Percentiles rank a stretch among this genome's conserved stretches.
Evolutionary conservation across 2,329 filamentous ascomycete species (phyloP).

Genomic region (Rugonectria rugulosa): DNA sequence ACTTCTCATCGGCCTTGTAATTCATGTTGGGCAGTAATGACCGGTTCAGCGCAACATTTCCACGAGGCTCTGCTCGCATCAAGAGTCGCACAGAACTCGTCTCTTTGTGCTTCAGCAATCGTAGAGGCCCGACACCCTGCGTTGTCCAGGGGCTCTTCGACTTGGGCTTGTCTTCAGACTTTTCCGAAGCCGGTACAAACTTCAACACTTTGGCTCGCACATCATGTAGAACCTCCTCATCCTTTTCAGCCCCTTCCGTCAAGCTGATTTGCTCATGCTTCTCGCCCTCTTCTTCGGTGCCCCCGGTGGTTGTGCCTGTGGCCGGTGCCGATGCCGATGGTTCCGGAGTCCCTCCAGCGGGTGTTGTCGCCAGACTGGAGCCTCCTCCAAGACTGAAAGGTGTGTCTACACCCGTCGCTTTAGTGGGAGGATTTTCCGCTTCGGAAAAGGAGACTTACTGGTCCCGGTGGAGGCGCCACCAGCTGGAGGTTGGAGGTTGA

Average conservation of each 20-base stretch:
- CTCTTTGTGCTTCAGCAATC: conserved; percentile 76
- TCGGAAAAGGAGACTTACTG: conserved; percentile 53
- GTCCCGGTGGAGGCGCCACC: conserved; percentile 55
- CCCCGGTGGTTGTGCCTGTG: conserved; percentile 48
- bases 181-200: conserved; percentile 58
- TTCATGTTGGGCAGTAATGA: conserved; percentile 65
- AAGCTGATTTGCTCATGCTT: conserved; percentile 75
- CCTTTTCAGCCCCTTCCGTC: conserved; percentile 72
- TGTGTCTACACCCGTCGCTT: conserved; percentile 60
- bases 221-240: conserved; percentile 75
- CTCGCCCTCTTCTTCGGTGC: conserved; percentile 62
- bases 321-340: conserved; percentile 56
- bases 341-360: conserved; percentile 66
- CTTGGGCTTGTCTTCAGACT: conserved; percentile 55
- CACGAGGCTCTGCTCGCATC: conserved; percentile 77
- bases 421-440: conserved; percentile 54
- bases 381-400: conserved; percentile 65
- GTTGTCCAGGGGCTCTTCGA: conserved; percentile 70
- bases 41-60: conserved; percentile 77
- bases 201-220: conserved; percentile 75
- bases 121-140: conserved; percentile 75
- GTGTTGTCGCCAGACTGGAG: conserved; percentile 68
- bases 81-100: conserved; percentile 73
- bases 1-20: conserved; percentile 70
- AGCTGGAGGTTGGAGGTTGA: conserved; percentile 52